Evolutionary conservation across 805 yeast species (phyloP), one percentile per base, ranked within the genome.

Genomic region (Clavispora fructus): DNA sequence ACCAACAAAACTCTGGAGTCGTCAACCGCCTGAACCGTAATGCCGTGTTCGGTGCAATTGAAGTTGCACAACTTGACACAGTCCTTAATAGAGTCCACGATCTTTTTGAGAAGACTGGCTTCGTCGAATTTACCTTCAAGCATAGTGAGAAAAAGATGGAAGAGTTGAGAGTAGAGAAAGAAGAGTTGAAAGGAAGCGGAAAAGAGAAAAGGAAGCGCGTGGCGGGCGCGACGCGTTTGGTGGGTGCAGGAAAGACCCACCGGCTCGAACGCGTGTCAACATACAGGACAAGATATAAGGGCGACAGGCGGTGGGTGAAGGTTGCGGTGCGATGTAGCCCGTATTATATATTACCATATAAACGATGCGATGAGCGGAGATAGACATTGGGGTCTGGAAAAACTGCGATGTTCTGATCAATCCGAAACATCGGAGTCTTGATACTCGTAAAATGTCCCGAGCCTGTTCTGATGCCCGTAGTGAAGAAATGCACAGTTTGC

Each of bases 61-160:
- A 94, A 88, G 77, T 94, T 94, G 74, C 97, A 94, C 58, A 91
- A 78, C 60, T 87, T 88, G 52, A 94, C 97, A 62, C 95, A 85
- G 63, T 94, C 99, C 64, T 89, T 87, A 65, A 92, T 86, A 48
- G 98, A 83, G 58, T 94, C 99, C 59, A 91, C 85, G 62, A 91
- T 85, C 68, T 87, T 90, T 71, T 94, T 94, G 64, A 94, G 80
- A 55, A 90, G 79, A 47, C 91, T 78, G 45, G 98, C 96, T 74
- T 90, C 91, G 59, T 86, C 92, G 58, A 94, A 87, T 75, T 90
- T 91, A 56, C 96, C 98, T 81, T 94, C 99, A 73, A 94, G 82
- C 98, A 94, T 94, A 39, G 31, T 38, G 16, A 16, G 8, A 37
- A 31, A 28, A 26, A 5, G 14, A 12, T 26, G 33, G 25, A 28